A percentile compares a stretch with the other conserved stretches of the same genome.
These are phyloP conservation scores for Rhododendron ovatum DNA, from an alignment of 148 eudicot genomes.

Conservation along the genomic window DNA sequence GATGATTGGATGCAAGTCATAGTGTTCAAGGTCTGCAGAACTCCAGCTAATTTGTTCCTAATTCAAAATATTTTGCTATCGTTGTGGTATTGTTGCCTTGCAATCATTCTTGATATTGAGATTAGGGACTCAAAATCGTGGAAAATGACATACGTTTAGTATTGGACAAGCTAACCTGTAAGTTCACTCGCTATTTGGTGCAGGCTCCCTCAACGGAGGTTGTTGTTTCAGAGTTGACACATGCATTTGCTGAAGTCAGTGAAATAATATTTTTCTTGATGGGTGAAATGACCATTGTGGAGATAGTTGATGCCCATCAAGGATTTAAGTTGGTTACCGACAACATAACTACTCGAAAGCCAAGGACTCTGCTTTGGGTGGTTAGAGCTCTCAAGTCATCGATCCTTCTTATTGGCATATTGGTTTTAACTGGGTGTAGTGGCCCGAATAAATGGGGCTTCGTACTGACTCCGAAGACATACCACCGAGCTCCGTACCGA, in stretches of 20 bases:
- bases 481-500: too few relatives aligned
- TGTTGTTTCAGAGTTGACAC: conserved; percentile 77
- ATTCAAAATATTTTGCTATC: neutral
- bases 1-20: neutral
- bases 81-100: neutral
- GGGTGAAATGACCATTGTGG: conserved; percentile 99
- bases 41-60: neutral
- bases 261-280: conserved; percentile 93
- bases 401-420: neutral
- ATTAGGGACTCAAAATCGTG: neutral
- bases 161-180: neutral
- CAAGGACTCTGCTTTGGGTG: conserved; percentile 94
- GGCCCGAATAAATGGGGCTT: too few relatives aligned
- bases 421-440: too few relatives aligned
- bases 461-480: too few relatives aligned
- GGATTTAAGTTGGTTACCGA: conserved; percentile 95
- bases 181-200: conserved; percentile 15
- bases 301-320: conserved; percentile 98
- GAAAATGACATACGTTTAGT: neutral
- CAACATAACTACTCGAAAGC: conserved; percentile 93
- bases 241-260: conserved; percentile 96
- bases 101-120: neutral
- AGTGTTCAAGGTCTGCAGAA: neutral
- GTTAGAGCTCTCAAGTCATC: conserved; percentile 40
- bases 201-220: conserved; percentile 96